These are phyloP conservation scores for Anthostomella pinea DNA, from an alignment of 2,329 filamentous ascomycete genomes.

Conservation along the genomic window DNA sequence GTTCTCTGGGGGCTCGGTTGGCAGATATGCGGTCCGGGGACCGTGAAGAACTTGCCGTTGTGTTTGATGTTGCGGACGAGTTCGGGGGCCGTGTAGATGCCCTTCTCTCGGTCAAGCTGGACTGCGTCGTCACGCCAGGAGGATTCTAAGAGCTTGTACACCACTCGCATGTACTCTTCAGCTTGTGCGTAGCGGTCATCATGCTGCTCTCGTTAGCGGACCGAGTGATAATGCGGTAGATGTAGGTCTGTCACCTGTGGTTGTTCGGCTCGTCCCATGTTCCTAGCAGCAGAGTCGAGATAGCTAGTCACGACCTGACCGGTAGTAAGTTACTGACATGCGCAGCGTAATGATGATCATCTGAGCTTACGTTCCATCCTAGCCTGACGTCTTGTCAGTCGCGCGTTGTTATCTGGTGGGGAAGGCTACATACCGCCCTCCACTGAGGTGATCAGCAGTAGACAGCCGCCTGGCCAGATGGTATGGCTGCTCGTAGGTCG, in stretches of 20 bases:
- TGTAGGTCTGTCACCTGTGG: slow-evolving; percentile 37
- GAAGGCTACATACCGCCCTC: slow-evolving; percentile 51
- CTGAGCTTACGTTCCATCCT: slow-evolving; percentile 53
- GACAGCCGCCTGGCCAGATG: slow-evolving; percentile 63
- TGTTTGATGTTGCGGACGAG: slow-evolving; percentile 66
- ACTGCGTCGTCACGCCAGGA: slow-evolving; percentile 68
- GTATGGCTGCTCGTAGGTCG: slow-evolving; percentile 70
- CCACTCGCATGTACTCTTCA: slow-evolving; percentile 62
- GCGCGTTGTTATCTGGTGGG: too few relatives aligned
- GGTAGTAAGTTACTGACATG: slow-evolving; percentile 7
- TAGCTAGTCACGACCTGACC: slow-evolving; percentile 68
- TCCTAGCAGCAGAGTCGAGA: slow-evolving; percentile 65
- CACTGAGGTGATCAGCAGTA: slow-evolving; percentile 66
- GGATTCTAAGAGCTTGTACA: slow-evolving; percentile 65
- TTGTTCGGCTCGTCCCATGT: slow-evolving; percentile 59
- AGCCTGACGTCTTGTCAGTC: too few relatives aligned
- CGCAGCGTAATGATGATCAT: too few relatives aligned
- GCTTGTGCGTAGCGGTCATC: slow-evolving; percentile 64
- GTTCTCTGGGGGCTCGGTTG: slow-evolving; percentile 66
- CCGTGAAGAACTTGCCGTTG: slow-evolving; percentile 59
- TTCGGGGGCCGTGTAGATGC: slow-evolving; percentile 51
- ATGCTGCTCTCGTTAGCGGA: slow-evolving; percentile 39
- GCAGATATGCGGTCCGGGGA: slow-evolving; percentile 64
- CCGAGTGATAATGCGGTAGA: slow-evolving; percentile 18
- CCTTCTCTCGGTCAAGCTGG: slow-evolving; percentile 53